Conservation (phyloP, 805 yeast species). For the Ogataea ganodermae region DNA sequence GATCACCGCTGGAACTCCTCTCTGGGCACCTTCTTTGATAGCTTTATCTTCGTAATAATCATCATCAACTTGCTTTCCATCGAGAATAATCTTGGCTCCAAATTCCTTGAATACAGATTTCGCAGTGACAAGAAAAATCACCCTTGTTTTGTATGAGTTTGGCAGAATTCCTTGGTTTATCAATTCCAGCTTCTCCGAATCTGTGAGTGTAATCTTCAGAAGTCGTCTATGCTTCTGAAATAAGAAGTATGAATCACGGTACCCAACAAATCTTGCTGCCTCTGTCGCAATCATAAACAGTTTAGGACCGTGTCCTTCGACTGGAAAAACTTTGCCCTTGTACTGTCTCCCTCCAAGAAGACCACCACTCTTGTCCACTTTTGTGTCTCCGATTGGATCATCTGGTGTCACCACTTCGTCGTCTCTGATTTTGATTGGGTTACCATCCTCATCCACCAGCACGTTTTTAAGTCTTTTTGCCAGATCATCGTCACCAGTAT, state of each 20-base stretch:
- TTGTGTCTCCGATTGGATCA: constrained; percentile 77
- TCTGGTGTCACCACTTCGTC: constrained; percentile 80
- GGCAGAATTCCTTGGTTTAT: constrained; percentile 83
- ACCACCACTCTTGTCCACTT: constrained; percentile 67
- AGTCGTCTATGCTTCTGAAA: constrained; percentile 83
- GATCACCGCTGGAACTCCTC: constrained; percentile 54
- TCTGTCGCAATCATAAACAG: constrained; percentile 92
- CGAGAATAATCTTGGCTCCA: constrained; percentile 79
- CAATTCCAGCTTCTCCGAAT: constrained; percentile 79
- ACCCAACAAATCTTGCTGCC: constrained; percentile 93
- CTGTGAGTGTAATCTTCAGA: constrained; percentile 70
- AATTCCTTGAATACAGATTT: constrained; percentile 87
- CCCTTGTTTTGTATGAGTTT: constrained; percentile 85
- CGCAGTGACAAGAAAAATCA: constrained; percentile 89
- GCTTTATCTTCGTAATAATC: constrained; percentile 81
- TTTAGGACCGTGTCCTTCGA: constrained; percentile 65
- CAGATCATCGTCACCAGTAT: constrained; percentile 25
- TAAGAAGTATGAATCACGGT: constrained; percentile 85
- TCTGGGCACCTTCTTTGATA: constrained; percentile 57
- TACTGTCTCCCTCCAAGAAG: constrained; percentile 73
- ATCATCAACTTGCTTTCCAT: constrained; percentile 80
- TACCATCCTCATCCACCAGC: constrained; percentile 63
- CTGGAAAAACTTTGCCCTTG: constrained; percentile 68
- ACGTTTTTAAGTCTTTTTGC: constrained; percentile 35
- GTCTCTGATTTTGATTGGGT: constrained; percentile 59